Base-by-base conservation (phyloP, 169 alveolate genomes). In the Plasmodium cynomolgi region DNA sequence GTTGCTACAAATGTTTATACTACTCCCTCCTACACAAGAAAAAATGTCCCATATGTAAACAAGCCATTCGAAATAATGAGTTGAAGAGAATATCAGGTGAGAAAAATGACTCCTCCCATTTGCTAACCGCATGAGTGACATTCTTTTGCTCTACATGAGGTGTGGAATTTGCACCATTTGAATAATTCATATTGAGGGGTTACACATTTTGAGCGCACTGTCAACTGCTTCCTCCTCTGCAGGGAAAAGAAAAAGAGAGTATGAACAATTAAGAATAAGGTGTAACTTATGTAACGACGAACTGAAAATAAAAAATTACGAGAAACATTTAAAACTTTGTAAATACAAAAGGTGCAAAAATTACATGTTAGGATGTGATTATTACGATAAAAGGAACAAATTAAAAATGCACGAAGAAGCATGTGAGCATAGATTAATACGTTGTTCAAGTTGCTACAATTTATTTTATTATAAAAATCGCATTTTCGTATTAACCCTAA, bases 291-390 rank as follows among this genome's bases (percentile, higher is more conserved):
- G 94, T 68, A 71, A 58, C 33, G 83, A 90, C 9, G 68, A 62
- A 71, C 72, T 90, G n/a, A 90, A 71, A 81, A 91, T 91, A 8
- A 91, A 72, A 62, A 73, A 91, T 91, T 68, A 81, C 39, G 73
- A 91, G 62, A 91, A 37, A 71, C 95, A 91, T 68, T 31, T 81
- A 72, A 50, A 82, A 33, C 54, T 11, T 15, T 91, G 95, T 33
- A 74, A 81, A 81, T 91, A 91, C 23, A 81, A 34, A 81, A 91
- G 84, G 74, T 91, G 95, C 83, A 91, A 91, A 26, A 91, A 91
- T 91, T 91, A 81, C 83, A 56, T 81, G 50, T 82, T 91, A 82
- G 95, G 95, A 29, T 91, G 95, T 91, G 95, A 91, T 72, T 81
- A 81, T 81, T 91, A 71, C 83, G 92, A 91, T 73, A 82, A 91